Conservation (phyloP, 306 rosid species). For the Alnus glutinosa region DNA sequence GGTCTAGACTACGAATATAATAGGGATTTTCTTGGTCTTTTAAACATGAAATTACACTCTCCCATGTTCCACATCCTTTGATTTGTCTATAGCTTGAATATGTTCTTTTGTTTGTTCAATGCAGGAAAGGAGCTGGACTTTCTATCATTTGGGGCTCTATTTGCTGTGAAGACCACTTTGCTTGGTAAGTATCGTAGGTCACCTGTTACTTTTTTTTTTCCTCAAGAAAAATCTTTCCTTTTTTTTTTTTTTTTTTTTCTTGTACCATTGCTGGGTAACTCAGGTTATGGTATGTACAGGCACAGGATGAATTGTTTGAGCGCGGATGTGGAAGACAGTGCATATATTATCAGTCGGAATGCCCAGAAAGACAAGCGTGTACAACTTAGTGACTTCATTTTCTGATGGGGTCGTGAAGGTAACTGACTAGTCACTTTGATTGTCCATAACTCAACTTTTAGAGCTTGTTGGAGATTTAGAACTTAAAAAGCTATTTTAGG, state of each 20-base stretch:
- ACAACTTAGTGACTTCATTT: slow-evolving; percentile 77
- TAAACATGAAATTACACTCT: neutral
- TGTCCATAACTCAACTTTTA: neutral
- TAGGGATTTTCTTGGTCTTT: neutral
- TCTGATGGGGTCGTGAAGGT: slow-evolving; percentile 39
- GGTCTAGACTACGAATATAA: neutral
- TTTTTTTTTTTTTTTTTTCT: neutral
- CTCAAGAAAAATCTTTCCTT: neutral
- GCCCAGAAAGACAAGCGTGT: slow-evolving; percentile 30
- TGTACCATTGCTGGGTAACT: slow-evolving; percentile 6
- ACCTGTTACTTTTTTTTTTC: neutral
- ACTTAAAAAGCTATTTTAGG: no score
- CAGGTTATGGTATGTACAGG: slow-evolving; percentile 44
- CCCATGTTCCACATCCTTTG: neutral
- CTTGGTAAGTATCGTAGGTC: slow-evolving; percentile 43
- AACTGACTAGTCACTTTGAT: neutral
- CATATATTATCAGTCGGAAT: slow-evolving; percentile 46
- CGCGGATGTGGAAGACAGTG: slow-evolving; percentile 65
- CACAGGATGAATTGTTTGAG: slow-evolving; percentile 87
- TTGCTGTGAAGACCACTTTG: slow-evolving; percentile 89
- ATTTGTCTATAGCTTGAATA: slow-evolving; percentile 8
- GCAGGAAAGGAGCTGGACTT: slow-evolving; percentile 77
- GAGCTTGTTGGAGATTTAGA: no score
- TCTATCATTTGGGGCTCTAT: slow-evolving; percentile 72
- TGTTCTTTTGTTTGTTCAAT: slow-evolving; percentile 23